Evolutionary conservation across 495 filamentous ascomycete genomes (phyloP).

Genomic region (Penicillium ucsense): DNA sequence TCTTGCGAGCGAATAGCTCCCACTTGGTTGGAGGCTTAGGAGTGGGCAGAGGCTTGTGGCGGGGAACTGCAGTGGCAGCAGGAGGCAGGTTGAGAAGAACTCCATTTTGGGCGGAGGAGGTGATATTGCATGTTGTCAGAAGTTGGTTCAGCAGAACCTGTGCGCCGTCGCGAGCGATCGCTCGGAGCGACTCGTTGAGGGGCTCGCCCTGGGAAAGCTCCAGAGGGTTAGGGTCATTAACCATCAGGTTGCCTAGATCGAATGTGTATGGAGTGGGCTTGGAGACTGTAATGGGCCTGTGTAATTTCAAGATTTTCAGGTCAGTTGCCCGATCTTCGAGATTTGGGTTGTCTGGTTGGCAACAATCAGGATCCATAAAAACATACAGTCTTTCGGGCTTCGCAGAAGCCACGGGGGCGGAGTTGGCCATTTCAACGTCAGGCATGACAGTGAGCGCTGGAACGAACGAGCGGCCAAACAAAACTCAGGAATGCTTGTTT

Average conservation of each 20-base stretch:
- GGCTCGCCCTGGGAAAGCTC: conserved; percentile 28
- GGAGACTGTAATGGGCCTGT: conserved; percentile 52
- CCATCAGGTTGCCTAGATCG: conserved; percentile 79
- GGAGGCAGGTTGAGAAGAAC: conserved; percentile 69
- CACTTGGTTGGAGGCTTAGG: conserved; percentile 80
- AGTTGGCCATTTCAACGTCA: conserved; percentile 21
- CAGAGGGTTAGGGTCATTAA: conserved; percentile 74
- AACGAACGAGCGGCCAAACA: background rate
- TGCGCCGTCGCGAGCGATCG: conserved; percentile 71
- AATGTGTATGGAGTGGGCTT: conserved; percentile 87
- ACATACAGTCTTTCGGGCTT: conserved; percentile 36
- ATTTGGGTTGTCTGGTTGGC: too few relatives aligned
- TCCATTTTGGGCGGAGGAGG: conserved; percentile 47
- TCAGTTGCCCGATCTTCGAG: too few relatives aligned
- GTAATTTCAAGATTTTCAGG: too few relatives aligned
- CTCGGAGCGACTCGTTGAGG: conserved; percentile 45
- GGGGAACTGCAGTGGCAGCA: conserved; percentile 58
- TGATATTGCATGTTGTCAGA: conserved; percentile 72
- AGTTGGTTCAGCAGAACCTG: conserved; percentile 86
- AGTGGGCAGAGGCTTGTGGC: conserved; percentile 80
- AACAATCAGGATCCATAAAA: background rate
- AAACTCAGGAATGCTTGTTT: background rate
- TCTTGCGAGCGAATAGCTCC: conserved; percentile 90
- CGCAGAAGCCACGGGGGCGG: conserved; percentile 11
- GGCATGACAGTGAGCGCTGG: conserved; percentile 13